These are phyloP conservation scores for Rhynchosporium secalis DNA, from an alignment of 2,329 filamentous ascomycete genomes.

Conservation along the genomic window DNA sequence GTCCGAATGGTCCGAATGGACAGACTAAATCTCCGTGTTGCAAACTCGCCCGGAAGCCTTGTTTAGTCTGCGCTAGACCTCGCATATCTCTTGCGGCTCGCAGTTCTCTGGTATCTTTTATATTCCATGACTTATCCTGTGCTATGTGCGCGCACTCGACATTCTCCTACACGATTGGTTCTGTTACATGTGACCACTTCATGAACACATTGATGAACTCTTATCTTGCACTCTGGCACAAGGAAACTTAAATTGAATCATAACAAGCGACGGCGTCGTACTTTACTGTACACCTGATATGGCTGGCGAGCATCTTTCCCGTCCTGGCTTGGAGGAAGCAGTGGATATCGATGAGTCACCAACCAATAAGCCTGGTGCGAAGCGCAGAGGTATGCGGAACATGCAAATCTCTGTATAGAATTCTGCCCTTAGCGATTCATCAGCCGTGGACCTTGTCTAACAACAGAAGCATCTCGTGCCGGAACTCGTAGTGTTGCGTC, in stretches of 20 bases:
- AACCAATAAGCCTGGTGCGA: slow-evolving; percentile 26
- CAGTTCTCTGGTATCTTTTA: background rate
- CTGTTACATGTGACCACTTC: background rate
- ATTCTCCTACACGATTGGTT: background rate
- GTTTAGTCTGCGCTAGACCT: background rate
- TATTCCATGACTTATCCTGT: background rate
- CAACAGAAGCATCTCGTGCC: slow-evolving; percentile 39
- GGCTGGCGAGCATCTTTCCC: slow-evolving; percentile 22
- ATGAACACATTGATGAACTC: background rate
- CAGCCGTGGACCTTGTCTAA: slow-evolving; percentile 19
- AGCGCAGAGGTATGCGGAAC: slow-evolving; percentile 34
- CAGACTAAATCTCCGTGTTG: background rate
- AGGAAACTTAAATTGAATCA: background rate
- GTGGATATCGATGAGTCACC: slow-evolving; percentile 7
- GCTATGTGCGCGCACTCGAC: background rate
- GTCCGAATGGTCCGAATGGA: background rate
- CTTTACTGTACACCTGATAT: slow-evolving; percentile 11
- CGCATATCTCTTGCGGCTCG: background rate
- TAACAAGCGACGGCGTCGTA: background rate
- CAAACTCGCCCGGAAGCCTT: background rate
- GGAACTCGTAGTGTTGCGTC: slow-evolving; percentile 79
- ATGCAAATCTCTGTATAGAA: background rate
- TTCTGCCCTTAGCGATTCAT: background rate
- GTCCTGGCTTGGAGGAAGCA: slow-evolving; percentile 15
- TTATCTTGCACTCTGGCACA: background rate